Evolutionary conservation across 108 stramenopile genomes (phyloP).

Genomic region (Cylindrotheca closterium): DNA sequence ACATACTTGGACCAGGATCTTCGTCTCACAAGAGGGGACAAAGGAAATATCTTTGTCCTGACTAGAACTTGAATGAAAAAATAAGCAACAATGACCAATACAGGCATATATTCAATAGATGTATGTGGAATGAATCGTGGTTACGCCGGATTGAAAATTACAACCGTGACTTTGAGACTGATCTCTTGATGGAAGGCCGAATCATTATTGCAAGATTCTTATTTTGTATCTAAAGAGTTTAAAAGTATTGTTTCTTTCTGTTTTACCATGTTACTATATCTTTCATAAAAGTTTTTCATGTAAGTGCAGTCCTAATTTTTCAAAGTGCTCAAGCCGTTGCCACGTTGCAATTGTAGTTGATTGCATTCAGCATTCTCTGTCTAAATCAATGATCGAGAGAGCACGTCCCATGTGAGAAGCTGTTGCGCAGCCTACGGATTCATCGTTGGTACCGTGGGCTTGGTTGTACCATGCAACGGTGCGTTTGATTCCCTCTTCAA

Average conservation of each 20-base stretch:
- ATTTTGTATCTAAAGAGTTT: too few relatives aligned
- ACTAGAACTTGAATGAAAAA: constrained; percentile 34
- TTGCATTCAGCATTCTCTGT: not conserved
- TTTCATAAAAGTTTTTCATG: too few relatives aligned
- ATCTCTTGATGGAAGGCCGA: too few relatives aligned
- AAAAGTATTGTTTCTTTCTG: too few relatives aligned
- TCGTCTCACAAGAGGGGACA: constrained; percentile 51
- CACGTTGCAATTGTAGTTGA: too few relatives aligned
- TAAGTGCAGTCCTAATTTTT: too few relatives aligned
- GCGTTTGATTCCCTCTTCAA: constrained; percentile 93
- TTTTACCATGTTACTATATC: too few relatives aligned
- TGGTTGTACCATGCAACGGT: constrained; percentile 92
- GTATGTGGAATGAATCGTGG: not conserved
- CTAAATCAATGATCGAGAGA: constrained; percentile 48
- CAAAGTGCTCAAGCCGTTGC: too few relatives aligned
- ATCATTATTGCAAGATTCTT: too few relatives aligned
- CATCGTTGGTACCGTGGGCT: constrained; percentile 54
- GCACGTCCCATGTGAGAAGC: constrained; percentile 79
- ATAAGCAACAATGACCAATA: not conserved
- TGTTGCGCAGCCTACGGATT: constrained; percentile 65
- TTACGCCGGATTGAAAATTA: too few relatives aligned
- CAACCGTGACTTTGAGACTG: too few relatives aligned
- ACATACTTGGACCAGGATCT: constrained; percentile 64
- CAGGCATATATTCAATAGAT: not conserved
- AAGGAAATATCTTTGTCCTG: constrained; percentile 61